A percentile compares a stretch with the other conserved stretches of the same genome.
phyloP scores from a whole-genome alignment of 1,139 yeast genomes.

The Geotrichum histeridarum region DNA sequence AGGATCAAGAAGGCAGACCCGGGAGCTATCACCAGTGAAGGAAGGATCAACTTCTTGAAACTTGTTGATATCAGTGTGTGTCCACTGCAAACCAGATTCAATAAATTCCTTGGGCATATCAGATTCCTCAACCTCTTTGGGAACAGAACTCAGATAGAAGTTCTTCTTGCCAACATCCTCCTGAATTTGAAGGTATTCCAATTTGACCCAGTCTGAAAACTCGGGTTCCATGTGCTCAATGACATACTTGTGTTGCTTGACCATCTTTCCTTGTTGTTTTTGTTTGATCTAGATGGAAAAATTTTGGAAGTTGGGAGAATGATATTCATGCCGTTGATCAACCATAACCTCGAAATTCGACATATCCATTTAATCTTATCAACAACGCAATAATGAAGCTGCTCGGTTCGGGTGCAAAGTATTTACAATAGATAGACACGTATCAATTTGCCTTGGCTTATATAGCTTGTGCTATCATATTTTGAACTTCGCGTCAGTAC shows the following conservation, averaged over 20 bases:
- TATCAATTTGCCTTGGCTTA: too few relatives aligned
- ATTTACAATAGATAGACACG: too few relatives aligned
- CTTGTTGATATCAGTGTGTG: slow-evolving; percentile 63
- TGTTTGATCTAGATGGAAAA: not conserved
- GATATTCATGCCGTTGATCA: not conserved
- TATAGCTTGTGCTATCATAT: too few relatives aligned
- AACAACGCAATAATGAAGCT: too few relatives aligned
- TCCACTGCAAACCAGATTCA: slow-evolving; percentile 73
- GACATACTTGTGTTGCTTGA: slow-evolving; percentile 64
- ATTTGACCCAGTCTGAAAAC: slow-evolving; percentile 89
- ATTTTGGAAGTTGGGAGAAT: slow-evolving; percentile 1
- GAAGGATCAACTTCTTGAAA: slow-evolving; percentile 41
- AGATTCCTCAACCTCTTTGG: slow-evolving; percentile 45
- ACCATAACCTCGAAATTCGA: too few relatives aligned
- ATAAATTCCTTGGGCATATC: slow-evolving; percentile 62
- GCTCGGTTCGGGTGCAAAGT: too few relatives aligned
- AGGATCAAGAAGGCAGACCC: slow-evolving; percentile 84
- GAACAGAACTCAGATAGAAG: slow-evolving; percentile 72
- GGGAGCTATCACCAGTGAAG: slow-evolving; percentile 40
- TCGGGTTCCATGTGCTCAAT: slow-evolving; percentile 98
- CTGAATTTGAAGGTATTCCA: slow-evolving; percentile 80
- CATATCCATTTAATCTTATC: too few relatives aligned
- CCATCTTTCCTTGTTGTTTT: not conserved
- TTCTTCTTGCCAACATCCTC: slow-evolving; percentile 75
- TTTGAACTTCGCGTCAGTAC: too few relatives aligned